Base-by-base conservation (phyloP, 352 stramenopile genomes). In the Phytophthora citrophthora region DNA sequence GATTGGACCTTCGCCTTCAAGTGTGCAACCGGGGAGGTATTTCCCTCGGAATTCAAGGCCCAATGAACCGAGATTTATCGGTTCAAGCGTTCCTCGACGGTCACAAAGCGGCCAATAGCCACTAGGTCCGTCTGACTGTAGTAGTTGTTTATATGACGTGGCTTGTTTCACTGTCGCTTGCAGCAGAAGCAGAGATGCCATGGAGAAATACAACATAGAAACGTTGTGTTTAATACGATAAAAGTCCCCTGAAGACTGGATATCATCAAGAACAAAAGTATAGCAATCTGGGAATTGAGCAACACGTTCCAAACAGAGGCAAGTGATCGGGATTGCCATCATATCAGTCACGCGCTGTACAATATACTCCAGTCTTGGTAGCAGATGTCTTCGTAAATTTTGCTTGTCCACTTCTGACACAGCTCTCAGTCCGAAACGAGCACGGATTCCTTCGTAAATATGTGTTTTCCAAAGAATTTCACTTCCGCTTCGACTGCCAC, bases 21-120 rank as follows among this genome's bases (percentile, higher is more conserved):
- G 76, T 11, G 75, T 70, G 47, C 88, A 96, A 0, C 76, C 77
- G 13, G 75, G 56, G 16, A 89, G 60, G 41, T 86, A 96, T 32
- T 79, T 83, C 0, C 88, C 86, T 32, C 60, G 57, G 12, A 92
- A 59, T 31, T 73, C 43, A 2, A 66, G 62, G 7, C 81, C 80
- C 6, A 79, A 83, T 0, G 56, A 67, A 1, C 90, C 91, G 2
- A 93, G 54, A 64, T 97, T 98, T 24, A 65, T 29, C 4, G 91
- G 87, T 18, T 82, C 64, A 4, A 72, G 73, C 9, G 82, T 71
- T 0, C 93, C 93, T 61, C 80, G 69, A n/a, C 91, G 76, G 51
- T 97, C 91, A 34, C 84, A 91, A 10, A 98, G 54, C 32, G 90
- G 76, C 89, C 93, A 96, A 61, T 97, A 98, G 1, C 93, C 86